Evolutionary conservation across 345 rosid genomes (phyloP), one percentile per base, ranked within the genome.

Genomic region (Aquilaria sinensis): DNA sequence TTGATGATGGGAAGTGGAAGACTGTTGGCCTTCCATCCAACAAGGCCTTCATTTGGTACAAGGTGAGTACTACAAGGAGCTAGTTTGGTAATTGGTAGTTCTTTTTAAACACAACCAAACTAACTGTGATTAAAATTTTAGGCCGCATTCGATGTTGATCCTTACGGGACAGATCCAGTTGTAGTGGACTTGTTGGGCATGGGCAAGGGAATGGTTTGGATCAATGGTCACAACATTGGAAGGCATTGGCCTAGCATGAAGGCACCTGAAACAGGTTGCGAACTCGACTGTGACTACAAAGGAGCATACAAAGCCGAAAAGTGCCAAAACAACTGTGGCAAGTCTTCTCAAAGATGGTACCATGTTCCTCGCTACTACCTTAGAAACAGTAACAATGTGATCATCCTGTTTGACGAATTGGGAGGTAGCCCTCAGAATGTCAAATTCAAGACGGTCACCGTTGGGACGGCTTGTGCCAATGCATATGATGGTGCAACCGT

Each of bases 191-290:
- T 78, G 48, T 53, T 32, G 15, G 85, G 85, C 9, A 41, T 80
- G 68, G 79, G 81, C 11, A 83, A 83, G 31, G 83, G 83, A 1
- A 12, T 23, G 9, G 81, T 79, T 50, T 83, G 78, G 85, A 73
- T 78, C 6, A 80, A 74, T 46, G 60, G 70, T 0, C 8, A 67
- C 23, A 63, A 56, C 53, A 16, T 80, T 0, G 83, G 81, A 4
- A 70, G 80, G 13, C 73, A 76, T 31, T 81, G 78, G 78, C 69
- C 75, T 0, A 37, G 48, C 59, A 33, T 47, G 12, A 15, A 43
- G 1, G 66, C 75, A 10, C 31, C 59, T 1, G 59, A 58, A 3
- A 49, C 56, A 2, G 72, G 67, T 3, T 78, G 88, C 43, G 33
- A 16, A 37, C 29, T 41, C 2, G 48, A 9, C 0, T 76, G 83